A percentile compares a stretch with the other conserved stretches of the same genome.
These are phyloP conservation scores for Fomitiporia mediterranea DNA, from an alignment of 1,284 basidiomycete genomes.

Conservation along the genomic window DNA sequence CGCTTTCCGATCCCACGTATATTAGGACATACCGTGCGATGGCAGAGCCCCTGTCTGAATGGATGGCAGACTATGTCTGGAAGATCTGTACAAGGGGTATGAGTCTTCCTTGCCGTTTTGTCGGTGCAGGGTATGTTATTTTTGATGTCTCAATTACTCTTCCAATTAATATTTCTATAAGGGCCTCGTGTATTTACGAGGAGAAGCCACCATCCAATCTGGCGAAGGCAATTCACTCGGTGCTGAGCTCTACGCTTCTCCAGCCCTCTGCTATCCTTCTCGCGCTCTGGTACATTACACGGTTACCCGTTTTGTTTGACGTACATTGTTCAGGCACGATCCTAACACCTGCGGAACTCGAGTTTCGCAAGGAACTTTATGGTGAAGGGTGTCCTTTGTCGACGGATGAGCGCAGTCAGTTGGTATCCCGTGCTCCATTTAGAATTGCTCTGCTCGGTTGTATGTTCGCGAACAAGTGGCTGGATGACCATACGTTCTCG, in stretches of 20 bases:
- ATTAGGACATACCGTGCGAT: conserved; percentile 62
- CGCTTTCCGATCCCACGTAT: conserved; percentile 45
- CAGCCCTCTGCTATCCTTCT: conserved; percentile 78
- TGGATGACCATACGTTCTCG: conserved; percentile 89
- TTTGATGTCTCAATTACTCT: conserved; percentile 7
- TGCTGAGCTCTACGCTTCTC: conserved; percentile 73
- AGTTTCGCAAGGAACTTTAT: conserved; percentile 42
- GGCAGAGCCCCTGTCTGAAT: conserved; percentile 69
- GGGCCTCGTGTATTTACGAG: conserved; percentile 38
- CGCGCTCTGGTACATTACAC: conserved; percentile 79
- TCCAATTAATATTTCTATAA: conserved; percentile 30
- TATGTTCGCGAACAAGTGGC: conserved; percentile 88
- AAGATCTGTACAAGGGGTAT: conserved; percentile 68
- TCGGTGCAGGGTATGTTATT: conserved; percentile 41
- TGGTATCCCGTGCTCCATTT: conserved; percentile 57
- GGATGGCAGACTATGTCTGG: conserved; percentile 75
- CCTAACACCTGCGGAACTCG: conserved; percentile 26
- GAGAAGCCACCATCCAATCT: conserved; percentile 48
- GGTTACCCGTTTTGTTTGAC: conserved; percentile 63
- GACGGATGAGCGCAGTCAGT: conserved; percentile 47
- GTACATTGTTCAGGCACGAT: background rate
- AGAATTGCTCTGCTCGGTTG: conserved; percentile 77
- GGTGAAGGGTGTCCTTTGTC: conserved; percentile 58
- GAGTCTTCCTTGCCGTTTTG: conserved; percentile 47
- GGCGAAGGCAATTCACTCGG: conserved; percentile 61